Percentiles rank a stretch among this genome's conserved stretches.
phyloP scores from a whole-genome alignment of 1,284 basidiomycete species.

The Apiotrichum porosum region DNA sequence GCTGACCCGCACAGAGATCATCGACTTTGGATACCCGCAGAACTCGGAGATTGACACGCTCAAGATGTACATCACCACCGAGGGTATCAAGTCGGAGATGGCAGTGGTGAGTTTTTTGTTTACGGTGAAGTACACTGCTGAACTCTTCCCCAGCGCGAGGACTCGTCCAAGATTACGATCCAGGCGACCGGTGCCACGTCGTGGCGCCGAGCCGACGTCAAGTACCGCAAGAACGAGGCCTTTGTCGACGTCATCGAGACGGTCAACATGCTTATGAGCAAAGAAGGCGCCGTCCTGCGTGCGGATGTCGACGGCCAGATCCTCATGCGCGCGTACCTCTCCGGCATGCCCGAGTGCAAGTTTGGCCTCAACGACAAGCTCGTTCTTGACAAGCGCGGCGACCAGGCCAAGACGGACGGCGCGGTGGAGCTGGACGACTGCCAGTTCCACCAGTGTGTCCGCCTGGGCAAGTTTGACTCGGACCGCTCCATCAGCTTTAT shows the following conservation, averaged over 20 bases:
- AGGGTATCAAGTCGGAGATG: constrained; percentile 80
- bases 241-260: constrained; percentile 97
- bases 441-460: constrained; percentile 97
- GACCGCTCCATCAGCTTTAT: constrained; percentile 92
- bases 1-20: constrained; percentile 64
- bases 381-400: constrained; percentile 76
- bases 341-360: constrained; percentile 94
- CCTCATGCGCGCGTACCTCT: constrained; percentile 93
- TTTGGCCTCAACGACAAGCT: constrained; percentile 98
- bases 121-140: neutral
- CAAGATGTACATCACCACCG: constrained; percentile 97
- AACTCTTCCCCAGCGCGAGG: constrained; percentile 65
- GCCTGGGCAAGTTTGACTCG: constrained; percentile 87
- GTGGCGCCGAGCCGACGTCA: constrained; percentile 89
- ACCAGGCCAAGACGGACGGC: constrained; percentile 57
- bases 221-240: constrained; percentile 97
- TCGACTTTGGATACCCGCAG: constrained; percentile 99
- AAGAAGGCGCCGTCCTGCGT: constrained; percentile 85
- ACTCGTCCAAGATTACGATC: constrained; percentile 90
- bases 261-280: constrained; percentile 93
- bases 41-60: constrained; percentile 97
- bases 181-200: constrained; percentile 93
- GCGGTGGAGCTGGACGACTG: constrained; percentile 96
- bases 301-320: constrained; percentile 98
- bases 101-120: constrained; percentile 58